Evolutionary conservation across 2,329 filamentous ascomycete genomes (phyloP), one percentile per base, ranked within the genome.

Genomic region (Capronia coronata): DNA sequence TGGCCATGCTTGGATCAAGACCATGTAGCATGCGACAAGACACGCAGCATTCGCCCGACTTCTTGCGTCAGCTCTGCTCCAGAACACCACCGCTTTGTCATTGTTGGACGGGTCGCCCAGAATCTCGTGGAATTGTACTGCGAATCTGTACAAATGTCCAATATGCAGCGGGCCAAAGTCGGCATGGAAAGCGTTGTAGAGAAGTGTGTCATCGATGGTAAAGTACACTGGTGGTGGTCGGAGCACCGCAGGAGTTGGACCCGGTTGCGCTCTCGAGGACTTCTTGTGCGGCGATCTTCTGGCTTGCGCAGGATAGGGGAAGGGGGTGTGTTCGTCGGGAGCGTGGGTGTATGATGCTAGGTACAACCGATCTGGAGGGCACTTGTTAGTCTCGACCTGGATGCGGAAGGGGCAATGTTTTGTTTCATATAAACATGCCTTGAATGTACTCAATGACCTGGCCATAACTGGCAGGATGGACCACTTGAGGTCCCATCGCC

Each of bases 131-230:
- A 98, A 88, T 62, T 91, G 84, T 46, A 97, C 86, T 3, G 93
- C 91, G 68, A 97, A 98, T 56, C 93, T 82, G 75, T 97, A 98
- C 34, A 98, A 75, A 67, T 98, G 93, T 21, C 93, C 93, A 60
- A 98, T 94, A 73, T 98, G 93, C 52, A 98, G 76, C 63, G 93
- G 93, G 62, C 93, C 93, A 68, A 98, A 98, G 71, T 98, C 93
- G 63, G 94, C 90, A 71, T 97, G 90, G 71, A 98, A 98, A 25
- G 91, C 90, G 68, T 98, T 98, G 77, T 98, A 98, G 40, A 95
- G 78, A 38, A 98, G 82, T 34, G 77, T 84, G 65, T 94, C 87
- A 66, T 98, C 93, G 59, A 97, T 83, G 43, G 88, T 91, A 70
- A 98, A 98, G 73, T 97, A 98, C 66, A 87, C 90, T 1, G 93